Evolutionary conservation across 139 green algal species (phyloP).

Genomic region (Coccomyxa sp.): DNA sequence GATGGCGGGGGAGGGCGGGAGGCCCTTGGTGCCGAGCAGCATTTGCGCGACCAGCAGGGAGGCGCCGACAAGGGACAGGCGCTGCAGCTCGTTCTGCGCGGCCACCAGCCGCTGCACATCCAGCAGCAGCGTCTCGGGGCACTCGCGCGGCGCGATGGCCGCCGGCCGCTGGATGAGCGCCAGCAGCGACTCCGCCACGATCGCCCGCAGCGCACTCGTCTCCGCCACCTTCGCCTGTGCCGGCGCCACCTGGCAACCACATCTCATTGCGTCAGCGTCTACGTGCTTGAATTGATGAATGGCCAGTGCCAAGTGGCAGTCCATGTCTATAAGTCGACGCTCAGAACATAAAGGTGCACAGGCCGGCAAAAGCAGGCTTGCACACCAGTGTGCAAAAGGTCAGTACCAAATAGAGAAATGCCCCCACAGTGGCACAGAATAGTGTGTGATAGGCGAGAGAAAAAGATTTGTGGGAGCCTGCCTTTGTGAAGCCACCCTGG

Average conservation of each 20-base stretch:
- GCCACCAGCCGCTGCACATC: slow-evolving; percentile 6
- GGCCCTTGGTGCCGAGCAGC: slow-evolving; percentile 14
- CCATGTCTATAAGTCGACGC: too few relatives aligned
- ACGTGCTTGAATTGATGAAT: too few relatives aligned
- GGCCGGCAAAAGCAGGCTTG: too few relatives aligned
- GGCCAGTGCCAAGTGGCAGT: too few relatives aligned
- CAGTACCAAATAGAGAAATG: too few relatives aligned
- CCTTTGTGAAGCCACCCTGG: neutral
- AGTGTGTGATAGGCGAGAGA: too few relatives aligned
- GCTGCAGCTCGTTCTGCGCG: slow-evolving; percentile 34
- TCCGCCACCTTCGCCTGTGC: neutral
- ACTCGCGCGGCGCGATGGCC: neutral
- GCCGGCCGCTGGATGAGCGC: slow-evolving; percentile 18
- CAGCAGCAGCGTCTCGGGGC: slow-evolving; percentile 14
- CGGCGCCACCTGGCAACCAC: neutral
- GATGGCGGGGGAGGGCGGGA: neutral
- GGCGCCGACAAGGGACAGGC: slow-evolving; percentile 24
- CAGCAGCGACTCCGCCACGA: slow-evolving; percentile 11
- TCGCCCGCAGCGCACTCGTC: neutral
- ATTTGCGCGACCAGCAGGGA: slow-evolving; percentile 23
- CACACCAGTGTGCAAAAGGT: too few relatives aligned
- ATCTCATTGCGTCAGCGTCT: neutral
- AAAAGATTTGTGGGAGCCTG: too few relatives aligned
- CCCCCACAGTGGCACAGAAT: too few relatives aligned
- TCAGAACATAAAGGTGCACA: too few relatives aligned